Evolutionary conservation across 176 grass and related monocot species (phyloP).

Genomic region (Olyra latifolia): DNA sequence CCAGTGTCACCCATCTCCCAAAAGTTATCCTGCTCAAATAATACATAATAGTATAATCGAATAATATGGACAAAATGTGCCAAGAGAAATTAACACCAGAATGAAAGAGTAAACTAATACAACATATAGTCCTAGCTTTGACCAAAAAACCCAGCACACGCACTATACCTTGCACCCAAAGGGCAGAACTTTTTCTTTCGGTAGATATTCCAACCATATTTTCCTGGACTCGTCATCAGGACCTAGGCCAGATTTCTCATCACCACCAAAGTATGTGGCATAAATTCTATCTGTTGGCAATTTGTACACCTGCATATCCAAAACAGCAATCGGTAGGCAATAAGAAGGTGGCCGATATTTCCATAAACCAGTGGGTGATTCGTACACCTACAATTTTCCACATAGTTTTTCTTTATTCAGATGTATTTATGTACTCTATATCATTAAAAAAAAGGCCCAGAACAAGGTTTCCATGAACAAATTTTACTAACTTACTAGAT

Average conservation of each 20-base stretch:
- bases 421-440: not conserved
- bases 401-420: not conserved
- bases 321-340: conserved; percentile 27
- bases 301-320: conserved; percentile 73
- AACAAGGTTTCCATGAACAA: not conserved
- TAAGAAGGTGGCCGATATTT: not conserved
- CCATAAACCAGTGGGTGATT: not conserved
- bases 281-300: conserved; percentile 88
- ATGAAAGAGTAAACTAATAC: not conserved
- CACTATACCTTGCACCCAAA: conserved; percentile 83
- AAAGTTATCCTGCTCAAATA: conserved; percentile 74
- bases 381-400: not conserved
- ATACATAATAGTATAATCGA: not conserved
- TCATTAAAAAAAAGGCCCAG: not conserved
- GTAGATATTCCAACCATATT: conserved; percentile 82
- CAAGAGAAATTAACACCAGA: not conserved
- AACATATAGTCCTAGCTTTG: not conserved
- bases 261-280: conserved; percentile 93
- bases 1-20: conserved; percentile 99
- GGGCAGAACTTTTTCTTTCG: conserved; percentile 65
- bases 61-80: not conserved
- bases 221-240: conserved; percentile 61
- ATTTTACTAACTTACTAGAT: not conserved
- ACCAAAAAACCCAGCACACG: not conserved
- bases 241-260: conserved; percentile 64